phyloP scores from a whole-genome alignment of 306 rosid species.

The Prunus davidiana region DNA sequence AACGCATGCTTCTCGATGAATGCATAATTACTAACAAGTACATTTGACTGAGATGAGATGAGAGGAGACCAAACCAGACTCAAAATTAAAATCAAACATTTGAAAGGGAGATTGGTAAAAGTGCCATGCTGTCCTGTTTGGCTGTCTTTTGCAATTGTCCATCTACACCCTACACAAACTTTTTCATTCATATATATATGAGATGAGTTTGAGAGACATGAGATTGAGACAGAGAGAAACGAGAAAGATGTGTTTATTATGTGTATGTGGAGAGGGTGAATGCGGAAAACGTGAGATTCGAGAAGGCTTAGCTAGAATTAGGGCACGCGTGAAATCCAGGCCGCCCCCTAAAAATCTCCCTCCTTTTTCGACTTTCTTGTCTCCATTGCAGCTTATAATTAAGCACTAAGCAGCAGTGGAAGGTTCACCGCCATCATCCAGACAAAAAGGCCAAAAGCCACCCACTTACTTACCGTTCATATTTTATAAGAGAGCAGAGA shows the following conservation, averaged over 20 bases:
- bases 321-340: conserved; percentile 67
- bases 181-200: neutral
- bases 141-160: conserved; percentile 25
- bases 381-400: neutral
- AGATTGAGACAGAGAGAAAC: neutral
- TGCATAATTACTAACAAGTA: neutral
- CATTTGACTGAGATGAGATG: neutral
- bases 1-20: conserved; percentile 5
- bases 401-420: conserved; percentile 29
- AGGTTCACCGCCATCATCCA: conserved; percentile 28
- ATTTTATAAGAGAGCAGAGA: neutral
- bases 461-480: neutral
- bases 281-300: conserved; percentile 19
- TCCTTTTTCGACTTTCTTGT: conserved; percentile 11
- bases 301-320: conserved; percentile 26
- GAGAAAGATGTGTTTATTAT: conserved; percentile 14
- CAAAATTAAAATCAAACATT: neutral
- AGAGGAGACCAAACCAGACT: no score
- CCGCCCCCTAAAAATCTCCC: conserved; percentile 20
- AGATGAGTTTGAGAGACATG: no score
- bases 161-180: neutral
- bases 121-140: conserved; percentile 23
- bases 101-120: conserved; percentile 18
- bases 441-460: conserved; percentile 20
- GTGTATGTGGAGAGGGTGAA: neutral